Percentiles rank a stretch among this genome's conserved stretches.
phyloP scores from a whole-genome alignment of 495 filamentous ascomycete species.

The Paragyromitra xinjiangensis region DNA sequence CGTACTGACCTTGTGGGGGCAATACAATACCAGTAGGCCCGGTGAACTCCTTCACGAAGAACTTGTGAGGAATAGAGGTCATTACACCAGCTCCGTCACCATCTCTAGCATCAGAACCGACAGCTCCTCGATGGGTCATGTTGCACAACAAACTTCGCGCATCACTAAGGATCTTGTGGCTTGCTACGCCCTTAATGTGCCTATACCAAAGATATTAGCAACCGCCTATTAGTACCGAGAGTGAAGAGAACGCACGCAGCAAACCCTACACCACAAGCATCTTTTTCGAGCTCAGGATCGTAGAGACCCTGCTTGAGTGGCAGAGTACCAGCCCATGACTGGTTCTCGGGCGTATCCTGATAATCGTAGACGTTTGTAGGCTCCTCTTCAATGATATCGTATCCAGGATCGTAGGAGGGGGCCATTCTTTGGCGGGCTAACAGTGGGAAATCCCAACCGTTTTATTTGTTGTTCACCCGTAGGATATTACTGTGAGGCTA shows the following conservation, averaged over 20 bases:
- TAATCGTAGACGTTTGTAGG: slow-evolving; percentile 78
- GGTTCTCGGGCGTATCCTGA: slow-evolving; percentile 80
- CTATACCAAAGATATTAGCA: slow-evolving; percentile 61
- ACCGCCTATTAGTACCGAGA: neutral
- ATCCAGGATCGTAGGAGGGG: slow-evolving; percentile 67
- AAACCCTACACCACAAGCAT: slow-evolving; percentile 99
- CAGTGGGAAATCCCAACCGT: slow-evolving; percentile 21
- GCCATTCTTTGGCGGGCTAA: slow-evolving; percentile 52
- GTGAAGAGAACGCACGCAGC: slow-evolving; percentile 76
- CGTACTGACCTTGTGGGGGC: slow-evolving; percentile 91
- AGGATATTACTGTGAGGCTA: slow-evolving; percentile 5
- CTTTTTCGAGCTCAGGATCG: slow-evolving; percentile 94
- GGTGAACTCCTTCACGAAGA: slow-evolving; percentile 98
- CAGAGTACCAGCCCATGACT: slow-evolving; percentile 93
- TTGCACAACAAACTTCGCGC: slow-evolving; percentile 96
- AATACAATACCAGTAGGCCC: slow-evolving; percentile 85
- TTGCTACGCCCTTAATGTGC: slow-evolving; percentile 95
- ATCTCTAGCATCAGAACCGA: slow-evolving; percentile 96
- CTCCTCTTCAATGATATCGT: slow-evolving; percentile 69
- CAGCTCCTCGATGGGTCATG: slow-evolving; percentile 99
- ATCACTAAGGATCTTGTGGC: slow-evolving; percentile 99
- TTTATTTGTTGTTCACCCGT: slow-evolving; percentile 20
- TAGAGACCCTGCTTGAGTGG: slow-evolving; percentile 98
- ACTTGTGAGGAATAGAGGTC: slow-evolving; percentile 98
- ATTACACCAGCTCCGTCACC: slow-evolving; percentile 98